phyloP scores from a whole-genome alignment of 192 early-diverging fungal species.

The Hyaloraphidium curvatum region DNA sequence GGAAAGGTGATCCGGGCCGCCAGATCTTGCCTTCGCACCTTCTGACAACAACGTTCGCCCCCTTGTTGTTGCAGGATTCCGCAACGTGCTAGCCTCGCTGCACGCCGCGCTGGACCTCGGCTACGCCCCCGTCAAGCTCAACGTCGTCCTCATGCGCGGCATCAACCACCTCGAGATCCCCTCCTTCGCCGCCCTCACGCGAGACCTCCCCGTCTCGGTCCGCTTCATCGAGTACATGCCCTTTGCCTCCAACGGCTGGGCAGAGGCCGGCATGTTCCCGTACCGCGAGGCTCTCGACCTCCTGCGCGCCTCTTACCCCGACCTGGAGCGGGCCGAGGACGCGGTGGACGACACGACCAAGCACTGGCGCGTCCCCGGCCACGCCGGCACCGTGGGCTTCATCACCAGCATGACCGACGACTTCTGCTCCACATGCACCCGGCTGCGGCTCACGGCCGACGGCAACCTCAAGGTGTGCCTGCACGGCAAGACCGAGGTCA shows the following conservation, averaged over 20 bases:
- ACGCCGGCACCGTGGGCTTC: slow-evolving; percentile 78
- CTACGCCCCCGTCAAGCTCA: slow-evolving; percentile 68
- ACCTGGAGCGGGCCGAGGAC: slow-evolving; percentile 18
- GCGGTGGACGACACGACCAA: not conserved
- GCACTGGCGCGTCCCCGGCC: slow-evolving; percentile 26
- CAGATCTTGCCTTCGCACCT: too few species aligned
- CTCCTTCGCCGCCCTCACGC: slow-evolving; percentile 69
- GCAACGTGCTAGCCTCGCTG: slow-evolving; percentile 57
- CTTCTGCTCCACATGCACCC: slow-evolving; percentile 88
- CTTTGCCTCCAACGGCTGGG: slow-evolving; percentile 85
- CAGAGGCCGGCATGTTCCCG: slow-evolving; percentile 56
- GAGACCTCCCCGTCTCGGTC: slow-evolving; percentile 48
- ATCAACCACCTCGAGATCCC: slow-evolving; percentile 70
- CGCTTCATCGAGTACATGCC: slow-evolving; percentile 99
- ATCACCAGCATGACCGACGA: slow-evolving; percentile 97
- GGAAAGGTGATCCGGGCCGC: slow-evolving; percentile 53
- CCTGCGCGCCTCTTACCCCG: slow-evolving; percentile 33
- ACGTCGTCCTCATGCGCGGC: slow-evolving; percentile 77
- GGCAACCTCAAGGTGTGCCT: slow-evolving; percentile 65
- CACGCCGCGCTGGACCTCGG: slow-evolving; percentile 40
- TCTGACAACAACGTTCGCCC: too few species aligned
- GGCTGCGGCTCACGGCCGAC: slow-evolving; percentile 80
- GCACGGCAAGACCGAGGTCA: not conserved
- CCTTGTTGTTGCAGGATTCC: slow-evolving; percentile 33
- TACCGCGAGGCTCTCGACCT: slow-evolving; percentile 54